Percentiles rank a stretch among this genome's conserved stretches.
phyloP scores from a whole-genome alignment of 306 rosid species.

The Rubus idaeus region DNA sequence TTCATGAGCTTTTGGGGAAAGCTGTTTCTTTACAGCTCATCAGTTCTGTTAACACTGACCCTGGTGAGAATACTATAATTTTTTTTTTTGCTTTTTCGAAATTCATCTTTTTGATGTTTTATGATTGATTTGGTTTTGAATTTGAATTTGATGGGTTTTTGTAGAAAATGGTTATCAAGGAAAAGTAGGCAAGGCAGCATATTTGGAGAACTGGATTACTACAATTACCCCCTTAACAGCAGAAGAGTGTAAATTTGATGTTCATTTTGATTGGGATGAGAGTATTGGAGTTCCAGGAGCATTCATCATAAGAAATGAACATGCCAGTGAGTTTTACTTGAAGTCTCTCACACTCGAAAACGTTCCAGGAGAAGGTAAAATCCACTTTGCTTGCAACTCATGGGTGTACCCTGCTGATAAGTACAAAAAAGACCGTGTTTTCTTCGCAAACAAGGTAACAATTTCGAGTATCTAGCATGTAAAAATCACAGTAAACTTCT shows the following conservation, averaged over 20 bases:
- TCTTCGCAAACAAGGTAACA: slow-evolving; percentile 77
- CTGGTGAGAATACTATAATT: slow-evolving; percentile 33
- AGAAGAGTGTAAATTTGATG: slow-evolving; percentile 50
- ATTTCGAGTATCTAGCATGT: not conserved
- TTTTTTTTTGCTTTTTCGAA: not conserved
- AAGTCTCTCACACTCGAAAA: slow-evolving; percentile 57
- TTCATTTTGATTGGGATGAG: slow-evolving; percentile 66
- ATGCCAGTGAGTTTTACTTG: slow-evolving; percentile 67
- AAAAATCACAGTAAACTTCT: not conserved
- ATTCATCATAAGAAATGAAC: slow-evolving; percentile 57
- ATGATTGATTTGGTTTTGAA: not conserved
- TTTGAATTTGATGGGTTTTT: slow-evolving; percentile 11
- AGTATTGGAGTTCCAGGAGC: slow-evolving; percentile 71
- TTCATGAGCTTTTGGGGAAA: slow-evolving; percentile 59
- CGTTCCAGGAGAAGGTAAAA: slow-evolving; percentile 61
- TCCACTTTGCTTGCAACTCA: slow-evolving; percentile 79
- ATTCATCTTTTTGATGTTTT: not conserved
- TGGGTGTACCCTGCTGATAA: slow-evolving; percentile 71
- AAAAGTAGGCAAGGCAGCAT: slow-evolving; percentile 55
- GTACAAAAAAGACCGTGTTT: slow-evolving; percentile 59
- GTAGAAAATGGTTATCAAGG: slow-evolving; percentile 54
- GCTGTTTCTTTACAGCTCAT: slow-evolving; percentile 57
- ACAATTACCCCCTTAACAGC: slow-evolving; percentile 38
- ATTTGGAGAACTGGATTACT: slow-evolving; percentile 56
- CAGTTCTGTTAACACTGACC: slow-evolving; percentile 45